Percentiles rank a stretch among this genome's conserved stretches.
phyloP scores from a whole-genome alignment of 495 filamentous ascomycete species.

The Aspergillus ostianus region DNA sequence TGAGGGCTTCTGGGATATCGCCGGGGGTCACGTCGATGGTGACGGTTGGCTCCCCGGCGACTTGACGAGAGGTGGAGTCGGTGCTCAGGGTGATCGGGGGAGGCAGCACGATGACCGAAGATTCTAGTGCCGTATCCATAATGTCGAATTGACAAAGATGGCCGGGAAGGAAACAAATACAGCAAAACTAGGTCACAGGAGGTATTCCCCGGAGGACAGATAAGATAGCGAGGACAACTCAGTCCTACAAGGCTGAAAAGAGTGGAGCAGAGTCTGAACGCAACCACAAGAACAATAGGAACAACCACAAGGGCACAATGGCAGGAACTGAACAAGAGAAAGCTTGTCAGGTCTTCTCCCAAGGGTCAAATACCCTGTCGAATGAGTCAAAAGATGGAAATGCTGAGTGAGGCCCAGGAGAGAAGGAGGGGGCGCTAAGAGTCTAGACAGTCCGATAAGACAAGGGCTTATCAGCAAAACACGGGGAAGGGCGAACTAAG shows the following conservation, averaged over 20 bases:
- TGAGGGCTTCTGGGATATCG: conserved; percentile 7
- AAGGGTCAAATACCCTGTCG: background rate
- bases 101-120: conserved; percentile 16
- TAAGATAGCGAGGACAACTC: background rate
- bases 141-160: background rate
- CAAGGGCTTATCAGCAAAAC: conserved; percentile 24
- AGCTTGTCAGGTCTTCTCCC: background rate
- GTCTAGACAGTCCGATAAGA: conserved; percentile 25
- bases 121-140: conserved; percentile 29
- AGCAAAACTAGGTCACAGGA: background rate
- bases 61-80: conserved; percentile 11
- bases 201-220: background rate
- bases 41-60: conserved; percentile 5
- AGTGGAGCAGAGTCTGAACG: background rate
- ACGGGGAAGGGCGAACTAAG: conserved; percentile 10
- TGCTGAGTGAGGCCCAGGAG: conserved; percentile 11
- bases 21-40: conserved; percentile 7
- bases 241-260: background rate
- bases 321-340: background rate
- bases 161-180: background rate
- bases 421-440: conserved; percentile 4
- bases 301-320: background rate
- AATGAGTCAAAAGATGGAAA: conserved; percentile 14
- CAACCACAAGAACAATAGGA: background rate
- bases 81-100: conserved; percentile 11